Base-by-base conservation (phyloP, 352 stramenopile genomes). In the Phytophthora sansomeana region DNA sequence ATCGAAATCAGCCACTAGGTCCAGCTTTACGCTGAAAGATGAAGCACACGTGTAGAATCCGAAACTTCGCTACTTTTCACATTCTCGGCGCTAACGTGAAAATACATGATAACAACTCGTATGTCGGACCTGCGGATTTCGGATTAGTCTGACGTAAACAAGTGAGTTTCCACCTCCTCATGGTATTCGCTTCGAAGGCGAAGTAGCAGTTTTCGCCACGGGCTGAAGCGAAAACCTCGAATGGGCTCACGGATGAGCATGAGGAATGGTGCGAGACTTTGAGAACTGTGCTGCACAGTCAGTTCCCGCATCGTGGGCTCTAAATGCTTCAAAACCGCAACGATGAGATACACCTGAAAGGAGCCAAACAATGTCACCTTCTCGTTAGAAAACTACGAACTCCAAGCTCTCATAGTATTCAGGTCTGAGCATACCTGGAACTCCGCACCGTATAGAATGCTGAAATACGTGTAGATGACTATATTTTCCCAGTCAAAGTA, bases 401-500 rank as follows among this genome's bases (percentile, higher is more conserved):
- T 13, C 14, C 36, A 3, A 5, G 17, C 35, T 19, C 19, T 6
- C 19, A n/a, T n/a, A 36, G 42, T 13, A 30, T 44, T n/a, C 10
- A 28, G 24, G 19, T 17, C 1, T 50, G 14, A n/a, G 19, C 30
- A 53, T 50, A 90, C 80, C 76, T 90, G 79, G 56, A 89, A 84
- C 13, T 92, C 83, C 13, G 57, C 52, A 1, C 83, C 83, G 28
- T 90, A 84, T 0, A 90, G 60, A n/a, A 83, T 62, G 17, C 52
- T 81, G 43, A 92, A 67, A 54, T 87, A 85, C 9, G 80, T 42
- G 41, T 79, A 81, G 16, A 84, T 41, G 2, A 87, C 64, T 21
- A 90, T 71, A 39, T 80, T 83, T 54, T 80, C 75, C 83, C 83
- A 90, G 50, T 85, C 74, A 8, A 92, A 77, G 21, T 87, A 89